Evolutionary conservation across 1,284 basidiomycete species (phyloP), one percentile per base, ranked within the genome.

Genomic region (Naganishia cerealis): DNA sequence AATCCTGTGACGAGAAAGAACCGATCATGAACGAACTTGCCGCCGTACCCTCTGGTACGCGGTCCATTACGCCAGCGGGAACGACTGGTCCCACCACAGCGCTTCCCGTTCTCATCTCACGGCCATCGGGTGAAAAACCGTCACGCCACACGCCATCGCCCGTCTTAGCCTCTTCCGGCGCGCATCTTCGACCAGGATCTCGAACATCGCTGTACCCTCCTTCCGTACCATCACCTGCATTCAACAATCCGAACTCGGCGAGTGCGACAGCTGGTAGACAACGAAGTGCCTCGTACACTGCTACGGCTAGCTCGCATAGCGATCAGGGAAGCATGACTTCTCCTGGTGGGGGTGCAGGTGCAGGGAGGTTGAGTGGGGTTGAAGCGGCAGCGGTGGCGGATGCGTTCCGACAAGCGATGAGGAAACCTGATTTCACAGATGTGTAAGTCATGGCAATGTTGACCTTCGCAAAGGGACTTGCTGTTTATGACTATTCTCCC

Each of bases 341-440:
- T 29, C 46, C 67, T 16, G 53, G 42, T n/a, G 42, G 39, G 2
- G 56, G 55, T 16, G 46, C 46, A 10, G n/a, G n/a, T 50, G 46
- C n/a, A 24, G 46, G 46, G n/a, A 46, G 43, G 9, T 52, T 68
- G 63, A 71, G 63, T 36, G 62, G 55, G 9, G 54, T 59, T n/a
- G 70, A 71, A 29, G 70, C 70, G 0, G 70, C 62, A 21, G 70
- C 67, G 29, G 52, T 66, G 24, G 70, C 70, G 15, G 67, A 68
- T 52, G 70, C 70, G 18, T 71, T 71, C 29, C 46, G 70, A 38
- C 48, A 68, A 13, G 70, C 70, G 48, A 67, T 71, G 70, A 54
- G 70, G 57, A 71, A 71, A 40, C 66, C 70, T 4, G 70, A 67
- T 66, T 42, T 68, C 26, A 53, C 56, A 13, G 57, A 65, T 29